phyloP scores from a whole-genome alignment of 768 basidiomycete genomes.

The Termitomyces sp. region DNA sequence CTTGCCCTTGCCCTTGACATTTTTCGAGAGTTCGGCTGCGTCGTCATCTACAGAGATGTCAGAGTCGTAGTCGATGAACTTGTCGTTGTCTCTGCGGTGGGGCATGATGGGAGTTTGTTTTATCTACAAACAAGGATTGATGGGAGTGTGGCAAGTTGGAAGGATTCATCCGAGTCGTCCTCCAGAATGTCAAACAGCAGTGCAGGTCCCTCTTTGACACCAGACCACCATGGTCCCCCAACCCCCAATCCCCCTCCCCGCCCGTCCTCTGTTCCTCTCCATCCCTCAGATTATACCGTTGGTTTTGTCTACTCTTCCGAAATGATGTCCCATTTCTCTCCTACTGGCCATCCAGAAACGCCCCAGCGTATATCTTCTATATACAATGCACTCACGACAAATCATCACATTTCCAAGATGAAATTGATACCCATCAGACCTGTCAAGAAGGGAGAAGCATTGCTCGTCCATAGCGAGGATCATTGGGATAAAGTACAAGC shows the following conservation, averaged over 20 bases:
- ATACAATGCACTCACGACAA: constrained; percentile 55
- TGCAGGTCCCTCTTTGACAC: constrained; percentile 4
- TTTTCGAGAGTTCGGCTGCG: constrained; percentile 22
- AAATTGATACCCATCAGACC: constrained; percentile 70
- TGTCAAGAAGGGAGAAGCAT: constrained; percentile 70
- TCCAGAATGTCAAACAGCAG: constrained; percentile 8
- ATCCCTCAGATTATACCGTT: constrained; percentile 41
- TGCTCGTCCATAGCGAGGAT: constrained; percentile 86
- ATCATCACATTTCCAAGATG: constrained; percentile 66
- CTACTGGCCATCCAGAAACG: constrained; percentile 58
- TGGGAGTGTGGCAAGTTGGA: background rate
- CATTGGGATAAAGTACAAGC: constrained; percentile 90
- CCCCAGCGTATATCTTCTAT: constrained; percentile 84
- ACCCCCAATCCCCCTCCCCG: constrained; percentile 20
- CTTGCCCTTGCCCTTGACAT: constrained; percentile 48
- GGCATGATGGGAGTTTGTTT: constrained; percentile 21
- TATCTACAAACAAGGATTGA: constrained; percentile 1
- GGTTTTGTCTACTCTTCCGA: constrained; percentile 84
- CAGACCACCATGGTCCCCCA: constrained; percentile 2
- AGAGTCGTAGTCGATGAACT: constrained; percentile 61
- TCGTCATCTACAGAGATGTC: constrained; percentile 62
- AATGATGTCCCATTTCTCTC: constrained; percentile 81
- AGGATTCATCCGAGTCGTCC: background rate
- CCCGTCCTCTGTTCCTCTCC: constrained; percentile 39
- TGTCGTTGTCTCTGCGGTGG: constrained; percentile 29